Evolutionary conservation across 2,329 filamentous ascomycete genomes (phyloP).

Genomic region (Xylaria sp.): DNA sequence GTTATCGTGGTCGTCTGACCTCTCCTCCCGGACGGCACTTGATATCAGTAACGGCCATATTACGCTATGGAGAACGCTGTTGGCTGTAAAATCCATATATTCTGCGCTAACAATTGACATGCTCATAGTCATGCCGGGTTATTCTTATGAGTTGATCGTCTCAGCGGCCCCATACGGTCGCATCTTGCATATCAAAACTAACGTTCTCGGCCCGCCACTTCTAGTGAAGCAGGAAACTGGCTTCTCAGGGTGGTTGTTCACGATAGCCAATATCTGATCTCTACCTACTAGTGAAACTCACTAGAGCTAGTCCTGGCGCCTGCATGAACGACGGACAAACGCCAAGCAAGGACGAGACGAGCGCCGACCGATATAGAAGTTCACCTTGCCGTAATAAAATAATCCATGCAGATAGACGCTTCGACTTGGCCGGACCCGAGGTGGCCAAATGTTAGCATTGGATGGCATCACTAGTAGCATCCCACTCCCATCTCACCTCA

Average conservation of each 20-base stretch:
- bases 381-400: background rate
- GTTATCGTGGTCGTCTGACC: slow-evolving; percentile 40
- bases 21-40: slow-evolving; percentile 37
- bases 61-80: slow-evolving; percentile 11
- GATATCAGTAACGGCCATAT: slow-evolving; percentile 34
- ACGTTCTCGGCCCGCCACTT: background rate
- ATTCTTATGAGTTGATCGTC: slow-evolving; percentile 19
- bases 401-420: background rate
- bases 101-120: slow-evolving; percentile 10
- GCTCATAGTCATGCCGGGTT: slow-evolving; percentile 20
- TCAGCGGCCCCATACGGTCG: slow-evolving; percentile 8
- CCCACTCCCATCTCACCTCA: slow-evolving; percentile 32
- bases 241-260: slow-evolving; percentile 13
- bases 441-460: slow-evolving; percentile 33
- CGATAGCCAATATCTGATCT: slow-evolving; percentile 16
- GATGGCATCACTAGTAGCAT: slow-evolving; percentile 27
- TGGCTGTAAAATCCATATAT: slow-evolving; percentile 14
- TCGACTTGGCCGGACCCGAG: slow-evolving; percentile 4
- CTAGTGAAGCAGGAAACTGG: slow-evolving; percentile 21
- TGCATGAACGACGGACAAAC: slow-evolving; percentile 4
- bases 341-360: slow-evolving; percentile 17
- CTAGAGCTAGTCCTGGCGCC: slow-evolving; percentile 5
- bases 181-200: slow-evolving; percentile 6
- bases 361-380: background rate
- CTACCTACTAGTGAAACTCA: background rate